Conservation (phyloP, 2,329 filamentous ascomycete genomes). For the Colletotrichum cordylinicola region DNA sequence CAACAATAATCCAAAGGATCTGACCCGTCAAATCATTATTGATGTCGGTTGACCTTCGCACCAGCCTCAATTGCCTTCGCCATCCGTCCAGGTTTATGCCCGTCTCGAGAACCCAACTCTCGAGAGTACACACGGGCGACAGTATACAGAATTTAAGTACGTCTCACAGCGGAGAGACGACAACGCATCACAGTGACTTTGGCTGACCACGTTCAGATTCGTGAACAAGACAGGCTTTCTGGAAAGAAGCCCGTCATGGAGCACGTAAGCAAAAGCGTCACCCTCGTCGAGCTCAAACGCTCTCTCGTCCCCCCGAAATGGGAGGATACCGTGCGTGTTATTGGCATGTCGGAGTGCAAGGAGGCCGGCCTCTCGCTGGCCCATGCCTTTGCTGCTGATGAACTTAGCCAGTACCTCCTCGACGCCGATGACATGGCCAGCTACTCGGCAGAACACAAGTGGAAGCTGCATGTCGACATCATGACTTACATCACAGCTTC, state of each 20-base stretch:
- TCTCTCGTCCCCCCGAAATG: slow-evolving; percentile 59
- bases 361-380: slow-evolving; percentile 75
- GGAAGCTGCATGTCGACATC: slow-evolving; percentile 78
- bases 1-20: slow-evolving; percentile 20
- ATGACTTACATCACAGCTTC: slow-evolving; percentile 80
- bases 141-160: slow-evolving; percentile 60
- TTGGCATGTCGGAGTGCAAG: slow-evolving; percentile 72
- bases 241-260: slow-evolving; percentile 33
- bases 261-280: slow-evolving; percentile 27
- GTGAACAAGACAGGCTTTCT: slow-evolving; percentile 17
- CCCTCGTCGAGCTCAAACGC: slow-evolving; percentile 26
- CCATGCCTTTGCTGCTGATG: slow-evolving; percentile 78
- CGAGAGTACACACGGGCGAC: slow-evolving; percentile 60
- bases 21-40: slow-evolving; percentile 46
- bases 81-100: slow-evolving; percentile 64
- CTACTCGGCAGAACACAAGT: slow-evolving; percentile 71
- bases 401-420: slow-evolving; percentile 77
- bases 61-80: slow-evolving; percentile 61
- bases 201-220: neutral
- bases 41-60: slow-evolving; percentile 65
- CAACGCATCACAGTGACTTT: neutral
- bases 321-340: slow-evolving; percentile 64
- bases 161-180: slow-evolving; percentile 9
- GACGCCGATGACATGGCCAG: slow-evolving; percentile 71
- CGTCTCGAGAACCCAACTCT: slow-evolving; percentile 60